Evolutionary conservation across 345 rosid species (phyloP).

Genomic region (Cardiospermum halicacabum): DNA sequence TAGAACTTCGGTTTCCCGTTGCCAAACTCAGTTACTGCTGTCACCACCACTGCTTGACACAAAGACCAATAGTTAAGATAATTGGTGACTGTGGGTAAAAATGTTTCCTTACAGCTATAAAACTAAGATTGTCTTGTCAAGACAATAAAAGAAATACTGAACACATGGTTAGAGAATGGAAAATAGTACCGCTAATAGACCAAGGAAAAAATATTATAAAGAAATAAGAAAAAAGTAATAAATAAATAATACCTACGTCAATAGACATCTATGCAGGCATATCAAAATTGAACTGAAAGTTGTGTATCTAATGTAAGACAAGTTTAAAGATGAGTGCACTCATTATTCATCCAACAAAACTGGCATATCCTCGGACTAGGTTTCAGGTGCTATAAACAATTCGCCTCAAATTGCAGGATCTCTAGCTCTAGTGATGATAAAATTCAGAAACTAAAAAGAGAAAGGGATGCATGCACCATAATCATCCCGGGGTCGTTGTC

Average conservation of each 20-base stretch:
- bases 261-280: background rate
- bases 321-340: background rate
- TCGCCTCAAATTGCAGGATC: background rate
- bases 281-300: background rate
- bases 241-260: too few species aligned
- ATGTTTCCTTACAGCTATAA: background rate
- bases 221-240: too few species aligned
- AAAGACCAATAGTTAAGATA: slow-evolving; percentile 14
- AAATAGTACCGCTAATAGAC: background rate
- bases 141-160: background rate
- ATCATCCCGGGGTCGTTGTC: slow-evolving; percentile 87
- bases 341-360: background rate
- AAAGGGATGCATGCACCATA: slow-evolving; percentile 44
- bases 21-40: slow-evolving; percentile 90
- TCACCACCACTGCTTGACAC: slow-evolving; percentile 75
- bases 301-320: background rate
- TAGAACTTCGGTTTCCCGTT: slow-evolving; percentile 90
- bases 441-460: background rate
- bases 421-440: background rate
- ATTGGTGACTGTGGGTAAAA: background rate
- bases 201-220: background rate
- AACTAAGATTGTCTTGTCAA: background rate
- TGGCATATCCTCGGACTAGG: background rate
- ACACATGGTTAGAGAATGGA: background rate
- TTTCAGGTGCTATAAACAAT: background rate